Evolutionary conservation across 2,329 filamentous ascomycete species (phyloP), one percentile per base, ranked within the genome.

Genomic region (Arthrinium puccinioides): DNA sequence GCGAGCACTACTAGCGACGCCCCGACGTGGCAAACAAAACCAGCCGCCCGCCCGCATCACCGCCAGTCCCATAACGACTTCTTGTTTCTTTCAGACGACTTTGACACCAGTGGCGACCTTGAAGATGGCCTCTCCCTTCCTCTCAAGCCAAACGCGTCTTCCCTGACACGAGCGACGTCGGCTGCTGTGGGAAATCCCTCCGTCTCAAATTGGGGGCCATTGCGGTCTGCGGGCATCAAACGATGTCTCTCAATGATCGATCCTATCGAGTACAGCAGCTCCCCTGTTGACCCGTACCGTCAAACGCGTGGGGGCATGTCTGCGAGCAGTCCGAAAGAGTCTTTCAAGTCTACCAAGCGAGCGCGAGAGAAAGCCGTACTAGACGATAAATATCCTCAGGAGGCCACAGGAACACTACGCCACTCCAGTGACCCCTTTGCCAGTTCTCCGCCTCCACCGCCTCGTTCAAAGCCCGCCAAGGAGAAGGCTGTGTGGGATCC

Each of bases 401-500:
- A 33, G 9, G 10, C n/a, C 9, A 23, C 20, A 33, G 31, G 24
- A 16, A 24, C 15, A 7, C 20, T 18, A 11, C 33, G 13, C 15
- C 7, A n/a, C 18, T 36, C 25, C 9, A 32, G 15, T 6, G 27
- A 41, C n/a, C 35, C 26, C n/a, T 21, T 38, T n/a, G 6, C 27
- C 4, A 49, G 44, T 6, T 33, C 32, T 14, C 11, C n/a, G n/a
- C n/a, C n/a, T n/a, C n/a, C 45, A 10, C 36, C 48, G 11, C 14
- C 18, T 16, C 21, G n/a, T 8, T 13, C 30, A 21, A 32, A 32
- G 11, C 19, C 30, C 14, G 19, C 30, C 21, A 59, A 44, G 31
- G 39, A 48, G 15, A 47, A 52, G 5, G 50, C 49, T 4, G 53
- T 55, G 1, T 72, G 67, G 68, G 69, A 72, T 46, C 69, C 67